Evolutionary conservation across 2,329 filamentous ascomycete genomes (phyloP), one percentile per base, ranked within the genome.

Genomic region (Fusarium beomiforme): DNA sequence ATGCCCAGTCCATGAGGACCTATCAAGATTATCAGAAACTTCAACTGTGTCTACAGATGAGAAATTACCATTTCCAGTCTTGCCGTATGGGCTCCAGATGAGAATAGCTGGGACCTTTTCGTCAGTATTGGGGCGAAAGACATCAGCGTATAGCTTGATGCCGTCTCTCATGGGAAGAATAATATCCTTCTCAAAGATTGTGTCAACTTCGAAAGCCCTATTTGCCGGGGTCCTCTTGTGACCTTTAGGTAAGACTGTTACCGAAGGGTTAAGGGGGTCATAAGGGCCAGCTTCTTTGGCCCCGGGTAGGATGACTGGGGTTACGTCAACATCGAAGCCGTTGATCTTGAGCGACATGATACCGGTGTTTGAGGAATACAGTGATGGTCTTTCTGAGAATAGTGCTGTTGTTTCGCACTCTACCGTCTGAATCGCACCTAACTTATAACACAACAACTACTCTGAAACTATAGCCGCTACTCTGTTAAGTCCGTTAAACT

Each of bases 151-250:
- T 7, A 64, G 33, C 21, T 64, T 64, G 8, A 61, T 11, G 4
- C 61, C 61, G 12, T 64, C 57, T 3, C 61, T 8, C 61, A 64
- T 61, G 2, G 56, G 56, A 9, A 61, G 8, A 14, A 21, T 42
- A 23, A 54, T 43, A 11, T 64, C 61, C 47, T 61, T 64, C 6
- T 64, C 57, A 7, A 63, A 60, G 6, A 63, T 29, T 1, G 60
- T 63, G 11, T 63, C 55, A 7, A 21, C 34, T 11, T 60, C 54
- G 10, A 63, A 63, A 16, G 55, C 44, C n/a, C 12, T 51, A 3
- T 44, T 51, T 13, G 39, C 37, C 0, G 60, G 33, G 3, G 31
- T 39, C 16, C 44, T 46, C 2, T 43, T 33, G 44, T 63, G 60
- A 9, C 60, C 60, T 8, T 51, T 51, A 0, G 55, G 44, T 3